Evolutionary conservation across 2,329 filamentous ascomycete genomes (phyloP).

Genomic region (Cladosporium cucumerinum): DNA sequence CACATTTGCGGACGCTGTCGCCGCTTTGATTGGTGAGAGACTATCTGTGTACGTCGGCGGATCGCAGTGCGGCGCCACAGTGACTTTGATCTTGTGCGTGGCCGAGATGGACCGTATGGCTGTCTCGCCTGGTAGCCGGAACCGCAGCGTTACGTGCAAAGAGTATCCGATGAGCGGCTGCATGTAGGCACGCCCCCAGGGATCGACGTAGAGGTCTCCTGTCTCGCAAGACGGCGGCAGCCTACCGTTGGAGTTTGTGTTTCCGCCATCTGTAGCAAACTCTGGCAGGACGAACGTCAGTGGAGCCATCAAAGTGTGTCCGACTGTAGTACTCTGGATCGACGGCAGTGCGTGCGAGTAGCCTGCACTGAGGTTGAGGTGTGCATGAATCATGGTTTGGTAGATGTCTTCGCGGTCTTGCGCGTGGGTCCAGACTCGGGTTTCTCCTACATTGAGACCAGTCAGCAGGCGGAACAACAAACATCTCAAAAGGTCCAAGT

Average conservation of each 20-base stretch:
- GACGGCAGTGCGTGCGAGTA: background rate
- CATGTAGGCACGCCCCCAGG: constrained; percentile 8
- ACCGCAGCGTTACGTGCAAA: background rate
- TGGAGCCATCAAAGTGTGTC: background rate
- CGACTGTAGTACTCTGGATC: background rate
- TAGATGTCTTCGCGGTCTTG: background rate
- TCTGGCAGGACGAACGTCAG: constrained; percentile 5
- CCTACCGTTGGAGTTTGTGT: background rate
- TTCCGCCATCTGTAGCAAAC: background rate
- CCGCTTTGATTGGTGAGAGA: background rate
- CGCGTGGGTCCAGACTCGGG: background rate
- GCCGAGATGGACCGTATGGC: background rate
- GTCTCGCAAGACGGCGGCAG: constrained; percentile 6
- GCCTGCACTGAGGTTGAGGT: background rate
- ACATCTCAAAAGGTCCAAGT: background rate
- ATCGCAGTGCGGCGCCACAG: background rate
- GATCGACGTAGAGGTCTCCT: constrained; percentile 3
- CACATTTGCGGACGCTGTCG: background rate
- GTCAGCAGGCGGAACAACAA: background rate
- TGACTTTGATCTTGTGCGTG: background rate
- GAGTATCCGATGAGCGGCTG: constrained; percentile 9
- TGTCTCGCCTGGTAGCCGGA: constrained; percentile 1
- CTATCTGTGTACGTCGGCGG: constrained; percentile 4
- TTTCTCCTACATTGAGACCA: background rate
- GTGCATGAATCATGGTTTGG: constrained; percentile 10